Percentiles rank a stretch among this genome's conserved stretches.
phyloP scores from a whole-genome alignment of 2,329 filamentous ascomycete genomes.

The Rutstroemia sp. region DNA sequence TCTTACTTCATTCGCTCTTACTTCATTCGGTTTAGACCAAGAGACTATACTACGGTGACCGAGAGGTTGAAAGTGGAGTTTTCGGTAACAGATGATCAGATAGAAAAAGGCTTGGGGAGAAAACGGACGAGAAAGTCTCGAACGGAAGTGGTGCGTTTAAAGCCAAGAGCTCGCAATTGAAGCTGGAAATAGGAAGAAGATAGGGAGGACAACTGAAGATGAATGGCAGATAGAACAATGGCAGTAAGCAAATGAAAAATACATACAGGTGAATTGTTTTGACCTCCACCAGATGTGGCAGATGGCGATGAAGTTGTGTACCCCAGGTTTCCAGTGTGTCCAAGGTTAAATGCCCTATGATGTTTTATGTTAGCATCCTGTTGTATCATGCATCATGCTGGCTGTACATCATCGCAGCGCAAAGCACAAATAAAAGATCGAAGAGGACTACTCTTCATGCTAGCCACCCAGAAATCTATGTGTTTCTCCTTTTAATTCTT shows the following conservation, averaged over 20 bases:
- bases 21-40: background rate
- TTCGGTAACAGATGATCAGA: background rate
- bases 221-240: background rate
- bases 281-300: slow-evolving; percentile 48
- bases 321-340: slow-evolving; percentile 34
- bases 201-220: background rate
- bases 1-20: background rate
- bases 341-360: slow-evolving; percentile 26
- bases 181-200: background rate
- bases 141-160: background rate
- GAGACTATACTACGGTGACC: background rate
- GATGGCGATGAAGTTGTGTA: slow-evolving; percentile 58
- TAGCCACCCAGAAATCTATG: background rate
- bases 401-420: background rate
- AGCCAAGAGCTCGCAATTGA: background rate
- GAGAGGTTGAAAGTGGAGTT: background rate
- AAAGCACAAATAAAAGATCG: background rate
- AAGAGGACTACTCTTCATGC: background rate
- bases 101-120: background rate
- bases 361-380: slow-evolving; percentile 17
- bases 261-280: slow-evolving; percentile 52
- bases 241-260: background rate
- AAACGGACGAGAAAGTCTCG: slow-evolving; percentile 6
- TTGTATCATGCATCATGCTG: slow-evolving; percentile 1
- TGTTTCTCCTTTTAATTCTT: background rate